Evolutionary conservation across 2,329 filamentous ascomycete genomes (phyloP).

Genomic region (Talaromyces rugulosus): DNA sequence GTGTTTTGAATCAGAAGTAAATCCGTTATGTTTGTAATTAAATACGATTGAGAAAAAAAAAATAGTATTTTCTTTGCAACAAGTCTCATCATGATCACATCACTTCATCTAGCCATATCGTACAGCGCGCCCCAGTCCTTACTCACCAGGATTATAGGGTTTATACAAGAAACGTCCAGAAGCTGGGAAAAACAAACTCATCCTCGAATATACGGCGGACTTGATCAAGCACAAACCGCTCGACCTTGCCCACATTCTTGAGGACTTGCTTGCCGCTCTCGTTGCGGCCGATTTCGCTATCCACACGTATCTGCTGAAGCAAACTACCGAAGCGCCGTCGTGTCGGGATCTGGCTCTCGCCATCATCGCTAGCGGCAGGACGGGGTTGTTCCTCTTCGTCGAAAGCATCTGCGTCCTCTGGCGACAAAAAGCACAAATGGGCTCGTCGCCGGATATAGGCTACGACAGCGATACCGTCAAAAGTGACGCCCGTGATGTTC

Average conservation of each 20-base stretch:
- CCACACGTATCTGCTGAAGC: conserved; percentile 87
- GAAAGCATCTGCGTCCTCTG: conserved; percentile 79
- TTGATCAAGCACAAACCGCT: conserved; percentile 94
- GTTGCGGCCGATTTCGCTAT: conserved; percentile 93
- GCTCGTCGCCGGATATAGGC: conserved; percentile 85
- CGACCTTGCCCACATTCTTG: conserved; percentile 98
- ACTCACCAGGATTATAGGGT: background rate
- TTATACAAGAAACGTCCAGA: conserved; percentile 92
- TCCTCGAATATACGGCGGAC: conserved; percentile 97
- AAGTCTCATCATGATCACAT: background rate
- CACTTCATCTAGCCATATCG: background rate
- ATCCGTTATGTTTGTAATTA: background rate
- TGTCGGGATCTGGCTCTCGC: conserved; percentile 19
- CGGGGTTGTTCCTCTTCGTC: conserved; percentile 9
- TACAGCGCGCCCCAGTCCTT: background rate
- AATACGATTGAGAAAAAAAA: background rate
- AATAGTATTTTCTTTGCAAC: background rate
- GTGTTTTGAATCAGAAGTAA: background rate
- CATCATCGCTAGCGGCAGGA: conserved; percentile 10
- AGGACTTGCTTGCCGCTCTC: conserved; percentile 89
- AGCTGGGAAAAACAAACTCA: conserved; percentile 96
- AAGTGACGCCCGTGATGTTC: conserved; percentile 90
- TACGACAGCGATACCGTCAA: conserved; percentile 89
- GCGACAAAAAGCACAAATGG: conserved; percentile 91
- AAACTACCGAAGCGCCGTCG: conserved; percentile 49